Percentiles rank a stretch among this genome's conserved stretches.
These are phyloP conservation scores for Epichloe amarillans DNA, from an alignment of 2,329 filamentous ascomycete species.

Conservation along the genomic window DNA sequence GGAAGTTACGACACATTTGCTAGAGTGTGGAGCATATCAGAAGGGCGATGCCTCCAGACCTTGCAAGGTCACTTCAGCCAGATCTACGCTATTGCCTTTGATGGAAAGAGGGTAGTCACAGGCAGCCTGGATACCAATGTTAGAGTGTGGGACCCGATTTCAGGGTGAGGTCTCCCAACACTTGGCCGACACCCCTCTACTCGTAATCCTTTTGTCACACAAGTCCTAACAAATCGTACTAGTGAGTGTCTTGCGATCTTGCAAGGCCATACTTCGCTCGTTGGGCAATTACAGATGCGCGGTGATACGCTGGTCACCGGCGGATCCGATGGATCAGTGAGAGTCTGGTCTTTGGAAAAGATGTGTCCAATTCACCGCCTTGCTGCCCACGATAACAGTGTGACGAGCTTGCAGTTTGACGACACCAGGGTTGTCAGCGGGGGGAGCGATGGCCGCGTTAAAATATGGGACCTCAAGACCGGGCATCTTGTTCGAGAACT, in stretches of 20 bases:
- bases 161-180: slow-evolving; percentile 46
- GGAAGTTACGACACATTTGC: slow-evolving; percentile 97
- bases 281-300: slow-evolving; percentile 92
- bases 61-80: slow-evolving; percentile 93
- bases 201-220: background rate
- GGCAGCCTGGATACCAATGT: slow-evolving; percentile 95
- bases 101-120: slow-evolving; percentile 84
- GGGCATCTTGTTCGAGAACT: slow-evolving; percentile 84
- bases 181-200: too few relatives aligned
- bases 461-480: slow-evolving; percentile 93
- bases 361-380: slow-evolving; percentile 88
- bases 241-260: slow-evolving; percentile 77
- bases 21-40: slow-evolving; percentile 93
- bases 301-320: slow-evolving; percentile 91
- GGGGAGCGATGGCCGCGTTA: slow-evolving; percentile 92
- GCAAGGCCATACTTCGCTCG: slow-evolving; percentile 91
- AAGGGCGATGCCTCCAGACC: slow-evolving; percentile 82
- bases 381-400: slow-evolving; percentile 94
- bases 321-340: slow-evolving; percentile 87
- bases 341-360: slow-evolving; percentile 87
- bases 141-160: slow-evolving; percentile 85
- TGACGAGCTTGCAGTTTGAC: slow-evolving; percentile 94
- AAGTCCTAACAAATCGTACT: background rate
- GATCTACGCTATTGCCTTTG: slow-evolving; percentile 97
- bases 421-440: slow-evolving; percentile 91